Base-by-base conservation (phyloP, 1,139 yeast species). In the Saccharomyces pastorianus region DNA sequence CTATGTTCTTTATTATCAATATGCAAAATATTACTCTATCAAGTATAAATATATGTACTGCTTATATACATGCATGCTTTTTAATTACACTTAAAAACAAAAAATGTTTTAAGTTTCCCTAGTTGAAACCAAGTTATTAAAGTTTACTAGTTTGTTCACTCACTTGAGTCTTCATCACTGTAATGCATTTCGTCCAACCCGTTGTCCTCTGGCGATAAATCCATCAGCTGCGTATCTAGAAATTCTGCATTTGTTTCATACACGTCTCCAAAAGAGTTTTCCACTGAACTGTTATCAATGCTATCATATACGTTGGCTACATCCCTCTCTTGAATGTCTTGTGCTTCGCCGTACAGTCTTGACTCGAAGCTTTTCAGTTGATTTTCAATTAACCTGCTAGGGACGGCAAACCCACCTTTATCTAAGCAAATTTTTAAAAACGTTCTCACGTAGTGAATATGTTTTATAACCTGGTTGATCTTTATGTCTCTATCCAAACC, bases 381-480 rank as follows among this genome's bases (percentile, higher is more conserved):
- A 41, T 59, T 58, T 41, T 55, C 58, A 14, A 65, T 61, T 38
- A 56, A 53, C 9, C 55, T 52, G 34, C 56, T 55, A 1, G 66
- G 65, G 49, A 56, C 60, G 23, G 49, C 50, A 50, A 59, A 64
- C 11, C 55, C 52, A 29, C 59, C 58, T 50, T 63, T 64, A 2
- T 55, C 54, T 17, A 52, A 47, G 38, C 64, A 59, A 8, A 53
- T 56, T 34, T 59, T 60, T 32, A 63, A 47, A 48, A 57, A 56
- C 8, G 55, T 56, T 46, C 61, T 64, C 11, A 60, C 59, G 47
- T 53, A 56, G 27, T 61, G 62, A 41, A 61, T 58, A 44, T 61
- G 62, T 50, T 63, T 64, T 14, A 56, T 59, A 6, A 64, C 64
- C 49, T 61, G 62, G 47, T 58, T 64, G 49, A 61, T 60, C n/a